These are phyloP conservation scores for Acanthamoeba healyi DNA, from an alignment of 208 protist species.

Conservation along the genomic window DNA sequence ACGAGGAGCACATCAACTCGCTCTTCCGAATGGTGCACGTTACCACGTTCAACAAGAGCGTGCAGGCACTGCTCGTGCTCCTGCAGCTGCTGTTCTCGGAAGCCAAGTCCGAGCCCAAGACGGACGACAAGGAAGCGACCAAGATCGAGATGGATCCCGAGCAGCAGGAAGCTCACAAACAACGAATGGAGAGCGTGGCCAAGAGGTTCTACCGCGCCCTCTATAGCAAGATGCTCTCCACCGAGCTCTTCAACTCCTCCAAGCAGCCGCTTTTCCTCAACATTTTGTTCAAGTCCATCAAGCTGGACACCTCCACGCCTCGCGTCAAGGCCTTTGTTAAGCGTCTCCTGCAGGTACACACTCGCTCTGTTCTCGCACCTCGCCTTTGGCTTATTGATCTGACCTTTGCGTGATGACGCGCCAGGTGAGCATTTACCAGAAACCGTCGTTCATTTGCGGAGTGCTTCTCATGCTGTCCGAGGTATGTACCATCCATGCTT, in stretches of 20 bases:
- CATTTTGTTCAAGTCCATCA: conserved; percentile 82
- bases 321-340: conserved; percentile 81
- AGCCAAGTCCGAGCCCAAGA: background rate
- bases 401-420: too few relatives aligned
- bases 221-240: conserved; percentile 76
- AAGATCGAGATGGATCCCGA: background rate
- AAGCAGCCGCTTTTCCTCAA: conserved; percentile 82
- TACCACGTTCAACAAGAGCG: conserved; percentile 75
- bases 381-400: too few relatives aligned
- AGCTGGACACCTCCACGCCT: conserved; percentile 65
- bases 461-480: conserved; percentile 83
- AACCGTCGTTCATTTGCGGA: conserved; percentile 80
- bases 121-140: background rate
- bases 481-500: background rate
- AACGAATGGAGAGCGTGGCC: conserved; percentile 41
- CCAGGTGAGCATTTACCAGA: conserved; percentile 61
- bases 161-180: conserved; percentile 14
- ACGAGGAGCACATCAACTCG: conserved; percentile 77
- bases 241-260: conserved; percentile 60
- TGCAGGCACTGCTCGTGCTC: conserved; percentile 85
- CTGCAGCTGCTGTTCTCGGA: conserved; percentile 79
- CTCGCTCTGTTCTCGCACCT: background rate
- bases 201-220: conserved; percentile 84
- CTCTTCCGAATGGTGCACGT: conserved; percentile 82
- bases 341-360: conserved; percentile 79